Percentiles rank a stretch among this genome's conserved stretches.
Conservation (phyloP, 2,329 filamentous ascomycete genomes). For the Pseudogymnoascus sp. region DNA sequence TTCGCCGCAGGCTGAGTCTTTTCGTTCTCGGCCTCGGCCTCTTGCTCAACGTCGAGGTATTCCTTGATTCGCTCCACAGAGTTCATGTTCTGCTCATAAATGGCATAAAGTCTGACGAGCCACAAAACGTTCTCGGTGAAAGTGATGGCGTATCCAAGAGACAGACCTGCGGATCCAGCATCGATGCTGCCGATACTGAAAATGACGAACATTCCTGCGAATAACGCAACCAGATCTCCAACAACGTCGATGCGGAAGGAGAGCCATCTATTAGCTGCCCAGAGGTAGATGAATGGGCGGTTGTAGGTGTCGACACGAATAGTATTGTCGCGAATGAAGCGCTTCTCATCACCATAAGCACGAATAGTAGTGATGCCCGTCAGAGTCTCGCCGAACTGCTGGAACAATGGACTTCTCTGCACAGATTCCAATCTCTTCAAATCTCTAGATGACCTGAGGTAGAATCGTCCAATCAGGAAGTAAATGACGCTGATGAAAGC, state of each 20-base stretch:
- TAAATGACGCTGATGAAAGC: constrained; percentile 80
- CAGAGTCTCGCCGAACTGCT: constrained; percentile 94
- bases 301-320: constrained; percentile 81
- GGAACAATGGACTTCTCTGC: constrained; percentile 88
- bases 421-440: constrained; percentile 92
- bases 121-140: constrained; percentile 96
- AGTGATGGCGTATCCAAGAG: constrained; percentile 89
- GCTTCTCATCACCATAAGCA: constrained; percentile 86
- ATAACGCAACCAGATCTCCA: constrained; percentile 88
- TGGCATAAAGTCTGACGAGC: constrained; percentile 88
- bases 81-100: constrained; percentile 99
- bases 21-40: constrained; percentile 70
- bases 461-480: constrained; percentile 75
- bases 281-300: constrained; percentile 90
- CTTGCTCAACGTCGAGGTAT: constrained; percentile 92
- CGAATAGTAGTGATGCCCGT: constrained; percentile 94
- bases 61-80: constrained; percentile 96
- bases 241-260: constrained; percentile 85
- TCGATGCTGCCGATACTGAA: constrained; percentile 75
- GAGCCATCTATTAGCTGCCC: constrained; percentile 96
- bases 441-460: constrained; percentile 87
- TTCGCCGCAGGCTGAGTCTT: constrained; percentile 68
- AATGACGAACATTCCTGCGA: constrained; percentile 85
- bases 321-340: constrained; percentile 90
- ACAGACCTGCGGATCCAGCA: constrained; percentile 85